A percentile compares a stretch with the other conserved stretches of the same genome.
phyloP scores from a whole-genome alignment of 106 monocot genomes.

The Dendrobium officinale region DNA sequence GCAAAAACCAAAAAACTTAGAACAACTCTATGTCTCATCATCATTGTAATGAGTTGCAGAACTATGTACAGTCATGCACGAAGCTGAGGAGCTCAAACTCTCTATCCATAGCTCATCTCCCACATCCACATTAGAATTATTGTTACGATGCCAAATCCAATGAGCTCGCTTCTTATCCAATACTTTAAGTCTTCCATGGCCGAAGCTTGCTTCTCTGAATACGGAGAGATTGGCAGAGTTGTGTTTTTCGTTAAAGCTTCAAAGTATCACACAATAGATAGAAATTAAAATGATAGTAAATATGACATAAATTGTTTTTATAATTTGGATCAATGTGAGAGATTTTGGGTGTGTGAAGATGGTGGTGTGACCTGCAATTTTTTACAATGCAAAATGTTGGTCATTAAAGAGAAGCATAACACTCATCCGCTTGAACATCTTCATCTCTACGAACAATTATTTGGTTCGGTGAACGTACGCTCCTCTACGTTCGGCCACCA shows the following conservation, averaged over 20 bases:
- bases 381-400: no score
- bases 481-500: no score
- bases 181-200: constrained; percentile 67
- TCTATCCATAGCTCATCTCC: constrained; percentile 50
- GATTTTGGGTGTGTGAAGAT: constrained; percentile 1
- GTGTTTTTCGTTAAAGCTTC: constrained; percentile 51
- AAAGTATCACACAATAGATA: neutral
- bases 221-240: constrained; percentile 35
- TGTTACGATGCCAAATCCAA: constrained; percentile 94
- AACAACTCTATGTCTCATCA: no score
- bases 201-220: constrained; percentile 87
- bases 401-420: no score
- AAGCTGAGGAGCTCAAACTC: constrained; percentile 25
- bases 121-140: constrained; percentile 29
- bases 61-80: constrained; percentile 13
- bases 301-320: neutral
- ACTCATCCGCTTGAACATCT: no score
- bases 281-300: neutral
- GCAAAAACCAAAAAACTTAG: no score
- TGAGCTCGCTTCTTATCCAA: constrained; percentile 50
- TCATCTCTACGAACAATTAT: no score
- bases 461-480: no score
- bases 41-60: no score
- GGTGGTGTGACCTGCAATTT: constrained; percentile 75
- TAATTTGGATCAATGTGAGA: neutral